phyloP scores from a whole-genome alignment of 2,329 filamentous ascomycete genomes.

The Colletotrichum sp. region DNA sequence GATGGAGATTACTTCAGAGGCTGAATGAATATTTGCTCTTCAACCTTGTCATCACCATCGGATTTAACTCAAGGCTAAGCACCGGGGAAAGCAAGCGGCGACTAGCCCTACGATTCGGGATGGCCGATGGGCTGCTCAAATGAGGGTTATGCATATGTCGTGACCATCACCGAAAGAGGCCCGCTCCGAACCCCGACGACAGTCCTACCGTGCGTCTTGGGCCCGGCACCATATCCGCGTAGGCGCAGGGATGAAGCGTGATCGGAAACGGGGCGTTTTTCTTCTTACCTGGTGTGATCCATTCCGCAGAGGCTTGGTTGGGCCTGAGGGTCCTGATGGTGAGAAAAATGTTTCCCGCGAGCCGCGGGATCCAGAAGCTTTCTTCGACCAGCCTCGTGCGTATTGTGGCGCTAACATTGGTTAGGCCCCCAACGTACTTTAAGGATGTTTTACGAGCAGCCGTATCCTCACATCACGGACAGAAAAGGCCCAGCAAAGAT shows the following conservation, averaged over 20 bases:
- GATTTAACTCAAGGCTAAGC: background rate
- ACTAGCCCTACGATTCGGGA: background rate
- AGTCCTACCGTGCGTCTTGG: background rate
- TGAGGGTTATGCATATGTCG: slow-evolving; percentile 9
- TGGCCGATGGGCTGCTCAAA: background rate
- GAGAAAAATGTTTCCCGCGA: background rate
- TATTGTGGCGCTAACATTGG: background rate
- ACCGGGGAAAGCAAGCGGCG: background rate
- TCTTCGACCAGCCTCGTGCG: background rate
- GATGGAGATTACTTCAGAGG: background rate
- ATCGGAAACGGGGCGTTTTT: background rate
- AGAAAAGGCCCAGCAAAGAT: background rate
- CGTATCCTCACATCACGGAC: background rate
- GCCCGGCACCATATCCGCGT: slow-evolving; percentile 6
- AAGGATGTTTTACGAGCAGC: background rate
- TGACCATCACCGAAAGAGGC: background rate
- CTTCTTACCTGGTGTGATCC: background rate
- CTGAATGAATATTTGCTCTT: background rate
- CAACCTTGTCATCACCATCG: background rate
- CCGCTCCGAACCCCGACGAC: slow-evolving; percentile 10
- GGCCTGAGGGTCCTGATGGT: background rate
- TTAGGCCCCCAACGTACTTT: background rate
- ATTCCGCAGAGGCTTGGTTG: background rate
- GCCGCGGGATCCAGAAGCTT: slow-evolving; percentile 10
- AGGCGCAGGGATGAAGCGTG: background rate